Evolutionary conservation across 768 basidiomycete species (phyloP).

Genomic region (Leccinum longicurvipes): DNA sequence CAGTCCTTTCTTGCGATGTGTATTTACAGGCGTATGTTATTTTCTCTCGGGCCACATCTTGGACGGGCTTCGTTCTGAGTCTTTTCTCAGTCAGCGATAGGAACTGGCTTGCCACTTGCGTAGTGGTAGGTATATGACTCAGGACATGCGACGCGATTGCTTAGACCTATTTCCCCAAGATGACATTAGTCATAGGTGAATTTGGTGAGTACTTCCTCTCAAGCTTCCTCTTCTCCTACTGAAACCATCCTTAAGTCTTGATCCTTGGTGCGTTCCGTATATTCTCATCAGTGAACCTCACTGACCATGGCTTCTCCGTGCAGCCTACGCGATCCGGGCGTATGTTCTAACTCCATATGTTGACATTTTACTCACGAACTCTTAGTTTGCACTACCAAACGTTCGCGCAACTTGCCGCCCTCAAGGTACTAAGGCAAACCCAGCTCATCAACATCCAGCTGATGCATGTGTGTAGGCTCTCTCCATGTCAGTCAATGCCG

Average conservation of each 20-base stretch:
- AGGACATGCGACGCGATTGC: neutral
- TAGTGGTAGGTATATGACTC: slow-evolving; percentile 27
- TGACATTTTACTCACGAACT: slow-evolving; percentile 5
- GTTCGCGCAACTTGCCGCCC: slow-evolving; percentile 41
- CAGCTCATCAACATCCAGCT: neutral
- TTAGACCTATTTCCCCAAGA: slow-evolving; percentile 7
- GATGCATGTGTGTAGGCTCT: neutral
- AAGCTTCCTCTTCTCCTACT: neutral
- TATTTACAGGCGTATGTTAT: slow-evolving; percentile 46
- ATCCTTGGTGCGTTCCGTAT: slow-evolving; percentile 31
- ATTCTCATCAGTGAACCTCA: neutral
- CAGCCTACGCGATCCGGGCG: slow-evolving; percentile 39
- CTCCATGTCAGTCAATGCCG: neutral
- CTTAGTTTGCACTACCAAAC: slow-evolving; percentile 40
- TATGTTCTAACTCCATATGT: slow-evolving; percentile 24
- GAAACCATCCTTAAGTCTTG: slow-evolving; percentile 23
- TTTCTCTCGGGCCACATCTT: neutral
- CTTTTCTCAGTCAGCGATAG: slow-evolving; percentile 48
- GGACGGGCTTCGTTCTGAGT: neutral
- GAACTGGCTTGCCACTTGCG: slow-evolving; percentile 38
- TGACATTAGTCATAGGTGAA: slow-evolving; percentile 39
- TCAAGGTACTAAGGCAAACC: slow-evolving; percentile 38
- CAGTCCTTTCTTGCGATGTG: slow-evolving; percentile 56
- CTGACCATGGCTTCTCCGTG: slow-evolving; percentile 3
- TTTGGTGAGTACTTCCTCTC: slow-evolving; percentile 30